Evolutionary conservation across 352 stramenopile species (phyloP).

Genomic region (Phytopythium boreale): DNA sequence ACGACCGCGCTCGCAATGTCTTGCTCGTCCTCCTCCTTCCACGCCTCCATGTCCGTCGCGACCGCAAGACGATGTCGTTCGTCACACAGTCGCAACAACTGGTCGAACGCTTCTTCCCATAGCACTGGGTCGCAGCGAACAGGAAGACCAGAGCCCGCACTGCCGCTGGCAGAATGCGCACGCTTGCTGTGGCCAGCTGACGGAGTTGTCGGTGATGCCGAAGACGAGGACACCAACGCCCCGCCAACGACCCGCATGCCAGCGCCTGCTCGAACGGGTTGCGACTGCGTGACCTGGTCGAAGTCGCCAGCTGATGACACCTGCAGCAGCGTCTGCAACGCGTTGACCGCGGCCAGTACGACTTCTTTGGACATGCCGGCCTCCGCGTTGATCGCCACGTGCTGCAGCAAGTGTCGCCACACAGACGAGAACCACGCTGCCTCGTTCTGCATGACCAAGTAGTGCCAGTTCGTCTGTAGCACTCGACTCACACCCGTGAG

Average conservation of each 20-base stretch:
- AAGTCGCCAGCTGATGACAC: slow-evolving; percentile 71
- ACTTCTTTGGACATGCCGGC: slow-evolving; percentile 73
- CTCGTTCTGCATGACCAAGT: slow-evolving; percentile 45
- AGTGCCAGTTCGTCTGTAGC: slow-evolving; percentile 83
- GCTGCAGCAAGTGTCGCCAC: slow-evolving; percentile 59
- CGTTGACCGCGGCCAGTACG: slow-evolving; percentile 66
- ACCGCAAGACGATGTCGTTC: slow-evolving; percentile 28
- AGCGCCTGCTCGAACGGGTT: slow-evolving; percentile 75
- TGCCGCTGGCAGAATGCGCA: slow-evolving; percentile 10
- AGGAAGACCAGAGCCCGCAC: background rate
- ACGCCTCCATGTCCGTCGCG: slow-evolving; percentile 16
- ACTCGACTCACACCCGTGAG: slow-evolving; percentile 93
- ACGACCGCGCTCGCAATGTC: slow-evolving; percentile 81
- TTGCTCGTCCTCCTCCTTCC: slow-evolving; percentile 75
- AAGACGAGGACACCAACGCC: slow-evolving; percentile 52
- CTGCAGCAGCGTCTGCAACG: slow-evolving; percentile 80
- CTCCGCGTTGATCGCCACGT: slow-evolving; percentile 52
- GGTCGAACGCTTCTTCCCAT: slow-evolving; percentile 66
- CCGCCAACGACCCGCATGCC: slow-evolving; percentile 91
- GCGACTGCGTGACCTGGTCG: slow-evolving; percentile 64
- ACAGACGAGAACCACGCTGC: slow-evolving; percentile 55
- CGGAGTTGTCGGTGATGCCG: slow-evolving; percentile 11
- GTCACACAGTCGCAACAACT: slow-evolving; percentile 56
- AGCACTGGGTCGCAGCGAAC: slow-evolving; percentile 47
- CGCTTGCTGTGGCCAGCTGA: slow-evolving; percentile 18